A percentile compares a stretch with the other conserved stretches of the same genome.
Conservation (phyloP, 129 eudicot genomes). For the Pseudognaphalium luteoalbum region DNA sequence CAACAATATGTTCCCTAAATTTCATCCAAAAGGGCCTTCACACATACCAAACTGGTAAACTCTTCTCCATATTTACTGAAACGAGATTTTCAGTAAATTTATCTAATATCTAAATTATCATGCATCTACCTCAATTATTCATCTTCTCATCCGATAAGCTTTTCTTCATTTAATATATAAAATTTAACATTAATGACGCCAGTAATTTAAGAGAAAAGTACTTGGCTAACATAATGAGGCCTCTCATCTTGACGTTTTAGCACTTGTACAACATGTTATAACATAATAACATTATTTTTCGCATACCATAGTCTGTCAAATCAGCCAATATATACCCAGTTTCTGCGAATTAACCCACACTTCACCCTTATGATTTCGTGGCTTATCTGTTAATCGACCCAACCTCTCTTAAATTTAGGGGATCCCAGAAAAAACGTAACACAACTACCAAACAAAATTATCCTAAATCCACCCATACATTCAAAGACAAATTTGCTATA, state of each 20-base stretch:
- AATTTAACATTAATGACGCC: no score
- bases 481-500: no score
- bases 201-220: not conserved
- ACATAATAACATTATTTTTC: no score
- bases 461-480: not conserved
- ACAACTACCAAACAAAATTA: not conserved
- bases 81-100: not conserved
- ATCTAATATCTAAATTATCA: not conserved
- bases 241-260: no score
- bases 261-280: no score
- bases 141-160: not conserved
- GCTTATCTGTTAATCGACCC: not conserved
- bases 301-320: not conserved
- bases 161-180: no score
- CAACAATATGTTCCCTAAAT: not conserved
- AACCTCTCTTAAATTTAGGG: not conserved
- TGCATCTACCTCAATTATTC: not conserved
- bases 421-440: not conserved
- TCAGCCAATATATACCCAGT: not conserved
- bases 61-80: not conserved
- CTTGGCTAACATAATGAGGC: not conserved
- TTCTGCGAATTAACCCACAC: not conserved
- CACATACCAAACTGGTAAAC: not conserved
- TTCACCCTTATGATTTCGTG: not conserved
- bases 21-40: constrained; percentile 4